Conservation (phyloP, 805 yeast genomes). For the Wickerhamomyces mucosus region DNA sequence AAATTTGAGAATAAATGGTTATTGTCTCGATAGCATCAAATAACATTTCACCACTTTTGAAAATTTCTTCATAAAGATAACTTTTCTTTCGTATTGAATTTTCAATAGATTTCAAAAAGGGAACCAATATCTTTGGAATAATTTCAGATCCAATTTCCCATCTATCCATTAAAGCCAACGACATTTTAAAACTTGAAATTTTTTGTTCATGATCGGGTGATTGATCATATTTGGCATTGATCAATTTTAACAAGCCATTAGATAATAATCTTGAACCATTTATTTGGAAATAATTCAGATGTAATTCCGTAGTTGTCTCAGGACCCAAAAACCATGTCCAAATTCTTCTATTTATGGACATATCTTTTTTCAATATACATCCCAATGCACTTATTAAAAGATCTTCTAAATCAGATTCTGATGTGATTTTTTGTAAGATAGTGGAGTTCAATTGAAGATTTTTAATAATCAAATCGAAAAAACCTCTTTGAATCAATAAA, state of each 20-base stretch:
- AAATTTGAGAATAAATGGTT: conserved; percentile 64
- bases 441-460: conserved; percentile 58
- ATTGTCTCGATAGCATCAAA: conserved; percentile 82
- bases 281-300: conserved; percentile 40
- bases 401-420: conserved; percentile 43
- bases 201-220: conserved; percentile 22
- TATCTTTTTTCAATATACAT: conserved; percentile 73
- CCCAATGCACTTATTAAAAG: conserved; percentile 55
- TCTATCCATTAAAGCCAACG: conserved; percentile 73
- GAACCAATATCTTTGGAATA: conserved; percentile 61
- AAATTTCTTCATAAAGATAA: conserved; percentile 31
- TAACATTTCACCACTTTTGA: conserved; percentile 54
- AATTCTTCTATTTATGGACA: conserved; percentile 88
- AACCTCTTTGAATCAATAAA: conserved; percentile 76
- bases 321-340: conserved; percentile 95
- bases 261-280: conserved; percentile 44
- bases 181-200: conserved; percentile 50
- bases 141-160: conserved; percentile 87
- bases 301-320: conserved; percentile 24
- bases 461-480: conserved; percentile 67
- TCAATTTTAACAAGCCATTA: conserved; percentile 41
- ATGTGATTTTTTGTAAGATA: conserved; percentile 37
- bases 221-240: conserved; percentile 24
- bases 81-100: conserved; percentile 16
- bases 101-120: conserved; percentile 46